phyloP scores from a whole-genome alignment of 129 eudicot species.

The Tagetes erecta region DNA sequence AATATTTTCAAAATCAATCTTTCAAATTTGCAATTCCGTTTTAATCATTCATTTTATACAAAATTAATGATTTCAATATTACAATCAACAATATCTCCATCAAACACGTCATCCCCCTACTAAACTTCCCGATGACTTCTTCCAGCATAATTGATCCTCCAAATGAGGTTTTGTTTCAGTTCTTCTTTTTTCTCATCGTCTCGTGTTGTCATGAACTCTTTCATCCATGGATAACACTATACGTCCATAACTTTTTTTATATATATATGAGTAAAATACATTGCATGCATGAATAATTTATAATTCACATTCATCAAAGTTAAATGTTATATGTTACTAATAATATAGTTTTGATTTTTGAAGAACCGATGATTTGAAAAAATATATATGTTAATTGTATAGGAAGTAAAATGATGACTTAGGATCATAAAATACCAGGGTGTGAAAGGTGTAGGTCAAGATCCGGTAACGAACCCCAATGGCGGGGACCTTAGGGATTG shows the following conservation, averaged over 20 bases:
- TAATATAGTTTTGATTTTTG: no score
- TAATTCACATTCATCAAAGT: no score
- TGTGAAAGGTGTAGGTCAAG: background rate
- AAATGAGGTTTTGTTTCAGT: background rate
- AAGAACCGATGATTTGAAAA: no score
- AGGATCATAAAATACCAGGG: no score
- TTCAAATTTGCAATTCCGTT: no score
- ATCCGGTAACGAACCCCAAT: background rate
- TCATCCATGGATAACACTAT: background rate
- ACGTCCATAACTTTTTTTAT: background rate
- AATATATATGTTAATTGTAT: no score
- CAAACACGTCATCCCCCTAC: background rate
- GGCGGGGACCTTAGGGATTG: background rate
- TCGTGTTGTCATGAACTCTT: background rate
- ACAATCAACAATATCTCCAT: background rate
- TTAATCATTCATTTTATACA: no score
- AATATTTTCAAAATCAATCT: no score
- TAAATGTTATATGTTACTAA: no score
- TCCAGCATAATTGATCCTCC: constrained; percentile 15
- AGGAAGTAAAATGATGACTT: no score
- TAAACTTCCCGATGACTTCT: background rate
- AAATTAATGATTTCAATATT: no score
- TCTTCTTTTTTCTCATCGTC: background rate
- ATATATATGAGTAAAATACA: background rate
- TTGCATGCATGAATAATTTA: no score